Evolutionary conservation across 805 yeast species (phyloP), one percentile per base, ranked within the genome.

Genomic region (Pichia manshurica): DNA sequence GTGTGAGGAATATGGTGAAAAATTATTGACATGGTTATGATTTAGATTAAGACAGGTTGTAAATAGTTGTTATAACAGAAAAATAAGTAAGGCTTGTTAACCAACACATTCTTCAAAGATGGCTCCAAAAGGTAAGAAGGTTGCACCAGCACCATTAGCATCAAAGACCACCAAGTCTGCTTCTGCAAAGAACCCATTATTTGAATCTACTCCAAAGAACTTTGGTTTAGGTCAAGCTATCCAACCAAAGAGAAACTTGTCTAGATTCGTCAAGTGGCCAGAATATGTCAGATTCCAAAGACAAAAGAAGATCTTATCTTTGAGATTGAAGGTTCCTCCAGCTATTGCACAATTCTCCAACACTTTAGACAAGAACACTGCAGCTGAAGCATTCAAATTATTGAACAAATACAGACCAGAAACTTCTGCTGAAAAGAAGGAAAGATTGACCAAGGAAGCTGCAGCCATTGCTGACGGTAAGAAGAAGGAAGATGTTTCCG

Each of bases 391-490:
- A 63, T 87, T 91, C 84, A 90, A 90, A 82, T 83, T 91, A 67
- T 84, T 91, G 79, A 89, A 89, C 95, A 91, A 93, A 81, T 91
- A 91, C 88, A 84, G 96, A 79, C 98, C 99, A 70, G 99, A 91
- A 82, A 87, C 96, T 59, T 68, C 82, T 68, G 84, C 89, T 70
- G 96, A 93, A 81, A 91, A 91, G 96, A 89, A 89, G 84, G 96
- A 88, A 80, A 89, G 99, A 81, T 84, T 91, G 69, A 84, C 93
- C 76, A 87, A 87, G 79, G 98, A 93, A 80, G 96, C 99, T 60
- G 96, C 96, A 67, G 98, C 96, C 64, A 82, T 90, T 68, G 96
- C 96, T 57, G 96, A 88, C 71, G 98, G 98, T 74, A 89, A 90
- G 83, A 80, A 87, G 75, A 90, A 87, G 74, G 89, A 87, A 77